A percentile compares a stretch with the other conserved stretches of the same genome.
Conservation (phyloP, 306 rosid species). For the Parietaria judaica region DNA sequence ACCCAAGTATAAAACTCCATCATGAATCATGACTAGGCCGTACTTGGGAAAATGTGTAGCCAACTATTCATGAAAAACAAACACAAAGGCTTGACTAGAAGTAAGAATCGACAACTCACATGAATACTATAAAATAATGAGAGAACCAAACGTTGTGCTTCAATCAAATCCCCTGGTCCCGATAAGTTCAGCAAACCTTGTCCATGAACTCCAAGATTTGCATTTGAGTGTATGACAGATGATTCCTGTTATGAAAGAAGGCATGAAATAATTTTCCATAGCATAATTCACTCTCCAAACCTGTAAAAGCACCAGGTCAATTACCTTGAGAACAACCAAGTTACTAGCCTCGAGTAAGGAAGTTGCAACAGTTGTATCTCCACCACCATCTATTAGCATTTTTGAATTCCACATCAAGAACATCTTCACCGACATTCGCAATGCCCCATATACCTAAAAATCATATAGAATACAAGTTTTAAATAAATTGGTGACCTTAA, state of each 20-base stretch:
- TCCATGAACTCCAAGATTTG: conserved; percentile 97
- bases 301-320: conserved; percentile 18
- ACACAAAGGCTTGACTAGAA: no score
- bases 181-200: conserved; percentile 95
- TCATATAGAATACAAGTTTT: conserved; percentile 8
- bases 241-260: conserved; percentile 51
- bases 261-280: conserved; percentile 17
- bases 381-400: conserved; percentile 90
- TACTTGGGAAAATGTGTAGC: no score
- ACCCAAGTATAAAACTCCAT: no score
- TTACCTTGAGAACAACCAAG: conserved; percentile 89
- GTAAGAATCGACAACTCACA: conserved; percentile 35
- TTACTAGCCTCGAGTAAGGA: conserved; percentile 94
- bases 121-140: conserved; percentile 87
- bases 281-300: conserved; percentile 14
- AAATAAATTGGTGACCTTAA: no score
- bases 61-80: no score
- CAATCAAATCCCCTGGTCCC: conserved; percentile 91
- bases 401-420: conserved; percentile 99
- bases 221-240: conserved; percentile 97
- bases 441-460: conserved; percentile 85
- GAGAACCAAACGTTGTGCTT: conserved; percentile 92
- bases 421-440: conserved; percentile 98
- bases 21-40: no score
- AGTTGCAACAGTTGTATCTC: conserved; percentile 70